These are phyloP conservation scores for Eutrema japonicum DNA, from an alignment of 345 rosid genomes.

Conservation along the genomic window DNA sequence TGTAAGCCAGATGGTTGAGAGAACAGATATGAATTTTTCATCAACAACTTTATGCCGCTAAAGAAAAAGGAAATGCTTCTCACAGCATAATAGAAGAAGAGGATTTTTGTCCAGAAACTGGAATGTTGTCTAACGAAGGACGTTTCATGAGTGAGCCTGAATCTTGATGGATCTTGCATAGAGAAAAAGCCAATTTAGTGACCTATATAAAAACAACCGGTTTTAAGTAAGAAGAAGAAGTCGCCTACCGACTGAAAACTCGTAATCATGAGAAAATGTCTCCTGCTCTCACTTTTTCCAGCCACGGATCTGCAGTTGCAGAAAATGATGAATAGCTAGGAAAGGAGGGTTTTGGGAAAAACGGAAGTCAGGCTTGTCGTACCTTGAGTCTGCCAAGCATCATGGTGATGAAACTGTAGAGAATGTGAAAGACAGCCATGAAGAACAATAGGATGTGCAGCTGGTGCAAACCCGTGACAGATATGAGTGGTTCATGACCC, in stretches of 20 bases:
- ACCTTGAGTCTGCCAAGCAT: slow-evolving; percentile 89
- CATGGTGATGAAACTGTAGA: slow-evolving; percentile 74
- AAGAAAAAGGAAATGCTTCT: slow-evolving; percentile 28
- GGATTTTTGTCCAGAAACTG: slow-evolving; percentile 81
- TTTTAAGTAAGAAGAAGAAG: neutral
- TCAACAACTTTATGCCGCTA: neutral
- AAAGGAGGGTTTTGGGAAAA: slow-evolving; percentile 3
- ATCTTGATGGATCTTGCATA: slow-evolving; percentile 72
- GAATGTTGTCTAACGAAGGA: slow-evolving; percentile 80
- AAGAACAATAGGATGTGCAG: slow-evolving; percentile 88
- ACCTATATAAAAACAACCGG: neutral
- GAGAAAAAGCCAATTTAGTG: slow-evolving; percentile 25
- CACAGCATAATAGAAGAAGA: slow-evolving; percentile 71
- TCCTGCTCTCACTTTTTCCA: slow-evolving; percentile 93
- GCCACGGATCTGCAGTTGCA: slow-evolving; percentile 65
- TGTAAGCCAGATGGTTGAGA: slow-evolving; percentile 42
- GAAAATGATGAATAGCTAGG: slow-evolving; percentile 13
- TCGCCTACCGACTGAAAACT: slow-evolving; percentile 69
- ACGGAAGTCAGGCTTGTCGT: neutral
- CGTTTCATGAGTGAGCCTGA: slow-evolving; percentile 81
- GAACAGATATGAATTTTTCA: neutral
- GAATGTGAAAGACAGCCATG: slow-evolving; percentile 74
- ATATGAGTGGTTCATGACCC: slow-evolving; percentile 61
- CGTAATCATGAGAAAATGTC: slow-evolving; percentile 69
- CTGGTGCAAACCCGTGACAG: slow-evolving; percentile 72